A percentile compares a stretch with the other conserved stretches of the same genome.
phyloP scores from a whole-genome alignment of 2,329 filamentous ascomycete species.

The Neobulgaria alba region DNA sequence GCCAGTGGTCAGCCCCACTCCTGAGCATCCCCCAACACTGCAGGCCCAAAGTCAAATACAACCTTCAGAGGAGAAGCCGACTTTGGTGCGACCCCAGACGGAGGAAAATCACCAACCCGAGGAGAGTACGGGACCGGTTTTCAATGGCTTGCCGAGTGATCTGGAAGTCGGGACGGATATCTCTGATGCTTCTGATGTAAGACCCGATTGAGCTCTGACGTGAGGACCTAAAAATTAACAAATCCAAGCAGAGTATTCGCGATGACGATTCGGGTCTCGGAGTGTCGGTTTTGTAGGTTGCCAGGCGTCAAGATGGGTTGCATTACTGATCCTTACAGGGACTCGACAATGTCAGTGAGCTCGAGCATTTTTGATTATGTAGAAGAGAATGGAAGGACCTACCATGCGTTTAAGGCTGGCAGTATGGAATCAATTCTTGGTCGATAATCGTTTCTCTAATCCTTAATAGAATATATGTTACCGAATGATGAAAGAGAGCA shows the following conservation, averaged over 20 bases:
- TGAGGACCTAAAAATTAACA: not conserved
- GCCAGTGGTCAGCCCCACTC: too few species aligned
- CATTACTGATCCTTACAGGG: not conserved
- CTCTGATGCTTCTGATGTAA: not conserved
- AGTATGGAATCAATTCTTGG: constrained; percentile 5
- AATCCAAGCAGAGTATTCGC: not conserved
- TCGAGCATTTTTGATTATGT: constrained; percentile 14
- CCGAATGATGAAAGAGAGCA: constrained; percentile 13
- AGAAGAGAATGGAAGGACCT: constrained; percentile 18
- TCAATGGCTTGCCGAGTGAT: not conserved
- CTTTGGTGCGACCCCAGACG: too few species aligned
- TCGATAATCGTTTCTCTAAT: not conserved
- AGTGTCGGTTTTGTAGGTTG: not conserved
- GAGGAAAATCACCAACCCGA: too few species aligned
- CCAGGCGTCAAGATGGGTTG: not conserved
- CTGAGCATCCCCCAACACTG: too few species aligned
- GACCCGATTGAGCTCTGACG: not conserved
- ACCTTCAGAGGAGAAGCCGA: too few species aligned
- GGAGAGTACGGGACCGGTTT: too few species aligned
- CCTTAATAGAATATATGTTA: constrained; percentile 11
- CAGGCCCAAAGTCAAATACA: too few species aligned
- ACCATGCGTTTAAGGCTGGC: constrained; percentile 31
- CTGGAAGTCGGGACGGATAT: not conserved
- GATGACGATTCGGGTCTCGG: not conserved
- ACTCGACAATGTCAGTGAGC: constrained; percentile 8